Evolutionary conservation across 345 rosid genomes (phyloP).

Genomic region (Kernera saxatilis): DNA sequence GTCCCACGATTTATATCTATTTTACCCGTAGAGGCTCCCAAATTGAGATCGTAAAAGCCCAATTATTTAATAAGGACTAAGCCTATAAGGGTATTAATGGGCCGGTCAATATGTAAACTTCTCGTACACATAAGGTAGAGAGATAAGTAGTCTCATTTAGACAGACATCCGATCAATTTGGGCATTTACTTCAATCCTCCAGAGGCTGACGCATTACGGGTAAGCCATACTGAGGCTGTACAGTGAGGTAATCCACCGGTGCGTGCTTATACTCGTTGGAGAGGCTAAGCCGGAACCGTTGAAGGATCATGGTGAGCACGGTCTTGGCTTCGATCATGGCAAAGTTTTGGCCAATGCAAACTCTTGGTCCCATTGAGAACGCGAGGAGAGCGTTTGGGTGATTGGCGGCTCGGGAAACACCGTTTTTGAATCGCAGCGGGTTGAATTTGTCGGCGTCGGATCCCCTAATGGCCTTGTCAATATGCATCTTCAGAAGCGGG

Average conservation of each 20-base stretch:
- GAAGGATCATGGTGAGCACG: constrained; percentile 41
- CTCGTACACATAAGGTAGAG: too few species aligned
- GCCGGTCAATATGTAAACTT: too few species aligned
- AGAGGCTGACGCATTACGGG: constrained; percentile 36
- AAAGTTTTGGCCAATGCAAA: constrained; percentile 57
- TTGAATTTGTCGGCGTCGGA: constrained; percentile 55
- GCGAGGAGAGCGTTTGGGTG: constrained; percentile 49
- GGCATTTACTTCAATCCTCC: not conserved
- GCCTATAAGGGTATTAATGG: too few species aligned
- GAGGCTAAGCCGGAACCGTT: constrained; percentile 31
- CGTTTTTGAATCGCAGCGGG: constrained; percentile 41
- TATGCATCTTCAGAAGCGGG: constrained; percentile 33
- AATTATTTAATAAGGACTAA: not conserved
- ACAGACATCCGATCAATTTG: not conserved
- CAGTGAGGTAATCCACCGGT: constrained; percentile 29
- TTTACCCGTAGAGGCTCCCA: too few species aligned
- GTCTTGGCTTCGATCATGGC: constrained; percentile 19
- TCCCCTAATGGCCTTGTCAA: constrained; percentile 51
- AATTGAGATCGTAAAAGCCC: too few species aligned
- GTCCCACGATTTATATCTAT: too few species aligned
- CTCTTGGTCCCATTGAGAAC: constrained; percentile 52
- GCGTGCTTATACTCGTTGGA: constrained; percentile 42
- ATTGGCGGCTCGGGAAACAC: constrained; percentile 36
- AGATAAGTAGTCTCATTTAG: not conserved
- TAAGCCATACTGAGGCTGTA: constrained; percentile 37